Base-by-base conservation (phyloP, 345 rosid genomes). In the Eucalyptus polybractea region DNA sequence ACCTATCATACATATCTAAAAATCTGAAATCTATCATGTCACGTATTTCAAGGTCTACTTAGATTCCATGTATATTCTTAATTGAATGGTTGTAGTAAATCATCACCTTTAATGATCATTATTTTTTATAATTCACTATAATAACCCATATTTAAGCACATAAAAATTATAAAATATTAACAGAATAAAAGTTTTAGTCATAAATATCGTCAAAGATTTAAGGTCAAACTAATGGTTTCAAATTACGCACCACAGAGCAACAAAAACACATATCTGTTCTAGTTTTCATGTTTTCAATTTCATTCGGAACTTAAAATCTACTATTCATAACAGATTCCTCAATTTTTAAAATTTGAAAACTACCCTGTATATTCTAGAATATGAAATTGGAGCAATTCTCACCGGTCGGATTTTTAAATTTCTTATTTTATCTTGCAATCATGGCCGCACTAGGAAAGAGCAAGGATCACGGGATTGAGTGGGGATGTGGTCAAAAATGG, bases 251-350 rank as follows among this genome's bases (percentile, higher is more conserved):
- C 4, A 2, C 5, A 4, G 0, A 53, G 25, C 10, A 21, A 19
- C 10, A 53, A 19, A 53, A 53, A 19, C 58, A 53, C 58, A 53
- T 7, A 51, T 19, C 7, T 53, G 5, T 53, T 53, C 10, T 53
- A 7, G 0, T 19, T 53, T 19, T 53, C 10, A 21, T 19, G 5
- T 53, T 53, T 53, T 53, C 10, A 53, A 21, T 4, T 53, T 4
- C 5, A 19, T 53, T 0, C 0, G 0, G 10, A 21, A 53, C 10
- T 21, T 53, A 2, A 53, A 21, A 53, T 21, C 10, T 53, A 53
- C 24, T 19, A 19, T 19, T 19, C 1, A 0, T 0, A 19, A 19
- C 0, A 7, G 0, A 53, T 53, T 53, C 0, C 1, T 53, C 1
- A 53, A 21, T 53, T 53, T 53, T 53, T 53, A 0, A 53, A 53